Evolutionary conservation across 371 early-diverging fungal genomes (phyloP).

Genomic region (Zychaea mexicana): DNA sequence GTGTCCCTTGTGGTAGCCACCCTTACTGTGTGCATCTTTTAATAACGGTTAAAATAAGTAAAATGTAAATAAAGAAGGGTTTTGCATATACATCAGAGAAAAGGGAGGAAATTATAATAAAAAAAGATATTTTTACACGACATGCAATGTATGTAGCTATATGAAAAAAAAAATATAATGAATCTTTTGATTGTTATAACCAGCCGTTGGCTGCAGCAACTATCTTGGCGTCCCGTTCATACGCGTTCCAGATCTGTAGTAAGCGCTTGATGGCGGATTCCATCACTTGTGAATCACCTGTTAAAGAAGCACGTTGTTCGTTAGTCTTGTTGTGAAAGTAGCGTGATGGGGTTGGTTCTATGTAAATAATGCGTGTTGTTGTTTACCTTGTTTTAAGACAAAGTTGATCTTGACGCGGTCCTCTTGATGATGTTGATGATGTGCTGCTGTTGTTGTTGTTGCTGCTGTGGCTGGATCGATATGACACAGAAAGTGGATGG

Average conservation of each 20-base stretch:
- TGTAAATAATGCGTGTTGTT: too few species aligned
- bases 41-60: background rate
- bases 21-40: background rate
- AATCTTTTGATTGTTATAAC: slow-evolving; percentile 8
- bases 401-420: slow-evolving; percentile 13
- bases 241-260: slow-evolving; percentile 15
- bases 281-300: slow-evolving; percentile 14
- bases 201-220: slow-evolving; percentile 23
- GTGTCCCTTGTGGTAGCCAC: background rate
- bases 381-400: slow-evolving; percentile 14
- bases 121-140: background rate
- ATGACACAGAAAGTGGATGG: slow-evolving; percentile 16
- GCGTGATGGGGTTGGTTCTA: too few species aligned
- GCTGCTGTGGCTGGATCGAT: slow-evolving; percentile 3
- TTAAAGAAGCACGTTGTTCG: too few species aligned
- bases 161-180: background rate
- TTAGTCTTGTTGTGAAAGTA: too few species aligned
- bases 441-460: background rate
- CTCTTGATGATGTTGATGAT: too few species aligned
- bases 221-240: slow-evolving; percentile 21
- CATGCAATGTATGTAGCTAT: background rate
- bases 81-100: slow-evolving; percentile 2
- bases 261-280: slow-evolving; percentile 11
- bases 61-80: background rate
- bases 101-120: background rate